phyloP scores from a whole-genome alignment of 176 grass and related monocot genomes.

The Eremochloa ophiuroides region DNA sequence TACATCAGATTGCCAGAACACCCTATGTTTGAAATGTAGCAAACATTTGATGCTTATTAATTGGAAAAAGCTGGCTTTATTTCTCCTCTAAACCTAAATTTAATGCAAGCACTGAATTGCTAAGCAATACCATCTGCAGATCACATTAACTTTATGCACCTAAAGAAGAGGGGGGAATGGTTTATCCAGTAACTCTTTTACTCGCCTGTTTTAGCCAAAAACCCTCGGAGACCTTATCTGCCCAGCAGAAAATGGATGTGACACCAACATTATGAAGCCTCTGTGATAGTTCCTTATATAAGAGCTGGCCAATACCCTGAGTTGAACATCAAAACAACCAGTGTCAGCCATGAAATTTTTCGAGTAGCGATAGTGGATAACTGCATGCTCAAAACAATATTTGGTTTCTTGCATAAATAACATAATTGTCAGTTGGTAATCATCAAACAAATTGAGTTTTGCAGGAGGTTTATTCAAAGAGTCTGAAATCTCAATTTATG shows the following conservation, averaged over 20 bases:
- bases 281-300: slow-evolving; percentile 67
- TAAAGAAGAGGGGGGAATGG: neutral
- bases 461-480: neutral
- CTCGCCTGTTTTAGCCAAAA: slow-evolving; percentile 96
- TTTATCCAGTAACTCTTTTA: neutral
- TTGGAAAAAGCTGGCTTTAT: neutral
- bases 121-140: neutral
- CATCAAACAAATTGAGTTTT: neutral
- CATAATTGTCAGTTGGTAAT: neutral
- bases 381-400: neutral
- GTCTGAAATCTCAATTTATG: neutral
- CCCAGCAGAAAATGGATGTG: slow-evolving; percentile 78
- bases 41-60: neutral
- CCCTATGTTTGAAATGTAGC: neutral
- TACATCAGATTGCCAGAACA: neutral
- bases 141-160: neutral
- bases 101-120: neutral
- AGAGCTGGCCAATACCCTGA: slow-evolving; percentile 70
- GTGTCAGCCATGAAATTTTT: neutral
- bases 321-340: slow-evolving; percentile 26
- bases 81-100: neutral
- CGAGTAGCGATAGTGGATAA: neutral
- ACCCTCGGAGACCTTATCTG: slow-evolving; percentile 69
- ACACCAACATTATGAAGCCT: slow-evolving; percentile 84
- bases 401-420: neutral